Conservation (phyloP, 2,329 filamentous ascomycete species). For the Akanthomyces dipterigenus region DNA sequence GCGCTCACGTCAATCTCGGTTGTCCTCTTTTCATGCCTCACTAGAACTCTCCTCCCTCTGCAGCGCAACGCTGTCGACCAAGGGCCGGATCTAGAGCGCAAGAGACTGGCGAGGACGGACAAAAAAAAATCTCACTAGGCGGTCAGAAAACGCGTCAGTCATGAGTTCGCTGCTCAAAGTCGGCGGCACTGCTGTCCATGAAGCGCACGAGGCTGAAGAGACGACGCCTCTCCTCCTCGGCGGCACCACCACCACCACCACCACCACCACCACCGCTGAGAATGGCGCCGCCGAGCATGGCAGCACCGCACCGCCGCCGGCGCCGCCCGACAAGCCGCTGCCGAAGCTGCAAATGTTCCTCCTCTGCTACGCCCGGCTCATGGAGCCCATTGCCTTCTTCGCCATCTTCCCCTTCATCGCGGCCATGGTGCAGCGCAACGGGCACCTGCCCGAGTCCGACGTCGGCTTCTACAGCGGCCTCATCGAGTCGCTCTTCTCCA, state of each 20-base stretch:
- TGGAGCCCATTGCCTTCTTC: slow-evolving; percentile 79
- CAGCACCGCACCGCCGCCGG: neutral
- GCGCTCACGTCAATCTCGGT: no score
- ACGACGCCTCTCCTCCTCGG: neutral
- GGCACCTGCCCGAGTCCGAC: slow-evolving; percentile 53
- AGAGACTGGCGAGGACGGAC: no score
- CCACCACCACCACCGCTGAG: neutral
- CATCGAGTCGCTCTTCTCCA: slow-evolving; percentile 67
- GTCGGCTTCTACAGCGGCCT: slow-evolving; percentile 75
- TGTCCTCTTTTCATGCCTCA: no score
- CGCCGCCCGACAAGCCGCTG: slow-evolving; percentile 38
- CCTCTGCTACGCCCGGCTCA: slow-evolving; percentile 64
- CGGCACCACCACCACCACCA: neutral
- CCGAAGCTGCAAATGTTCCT: slow-evolving; percentile 60
- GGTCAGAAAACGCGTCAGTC: neutral
- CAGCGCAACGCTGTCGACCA: no score
- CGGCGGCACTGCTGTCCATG: neutral
- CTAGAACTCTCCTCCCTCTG: no score
- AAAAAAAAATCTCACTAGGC: neutral
- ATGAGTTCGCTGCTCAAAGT: neutral
- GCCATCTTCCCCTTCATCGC: slow-evolving; percentile 76
- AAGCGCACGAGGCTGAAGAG: neutral
- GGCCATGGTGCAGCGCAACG: slow-evolving; percentile 65
- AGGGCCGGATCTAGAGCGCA: no score
- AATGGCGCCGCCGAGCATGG: neutral